Base-by-base conservation (phyloP, 2,329 filamentous ascomycete genomes). In the Sporothrix pseudoabietina region DNA sequence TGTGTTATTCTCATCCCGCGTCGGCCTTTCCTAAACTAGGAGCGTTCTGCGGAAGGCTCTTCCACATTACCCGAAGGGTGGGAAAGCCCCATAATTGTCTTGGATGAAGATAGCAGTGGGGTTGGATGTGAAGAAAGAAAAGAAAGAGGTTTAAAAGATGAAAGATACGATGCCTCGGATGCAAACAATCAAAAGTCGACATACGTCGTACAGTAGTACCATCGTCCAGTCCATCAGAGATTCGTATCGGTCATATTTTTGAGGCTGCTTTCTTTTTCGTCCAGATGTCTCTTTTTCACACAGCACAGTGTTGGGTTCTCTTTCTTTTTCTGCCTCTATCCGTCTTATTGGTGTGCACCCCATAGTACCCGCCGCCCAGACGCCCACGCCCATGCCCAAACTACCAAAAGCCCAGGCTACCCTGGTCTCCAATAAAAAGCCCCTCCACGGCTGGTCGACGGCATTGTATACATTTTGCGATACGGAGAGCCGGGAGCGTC, bases 1-100 rank as follows among this genome's bases (percentile, higher is more conserved):
- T 59, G 52, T 65, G 57, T 66, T 66, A 7, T 66, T 66, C 47
- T 66, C 71, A 72, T 72, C 71, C 71, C 71, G 71, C 71, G 71
- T 44, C 44, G 61, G 57, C 69, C 22, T 26, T 16, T 61, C 32
- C 69, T 19, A 65, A 71, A 71, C 68, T 71, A 73, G 72, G 52
- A 71, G 55, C 59, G 72, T 69, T 71, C 69, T 59, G 61, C 72
- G 69, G 68, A 73, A 54, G 66, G 41, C 16, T 30, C 72, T 71
- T 68, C 52, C 59, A 70, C 69, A 68, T 73, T 73, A 73, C 59
- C 72, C 72, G 69, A 52, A 39, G 59, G 9, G 30, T 71, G 39
- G 69, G 55, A 71, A 61, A 69, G 44, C 16, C 44, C 65, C 65
- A 52, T 30, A 22, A 8, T 35, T 52, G 30, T 52, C 44, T 49